Evolutionary conservation across 2,329 filamentous ascomycete species (phyloP), one percentile per base, ranked within the genome.

Genomic region (Trichocomaceae sp.): DNA sequence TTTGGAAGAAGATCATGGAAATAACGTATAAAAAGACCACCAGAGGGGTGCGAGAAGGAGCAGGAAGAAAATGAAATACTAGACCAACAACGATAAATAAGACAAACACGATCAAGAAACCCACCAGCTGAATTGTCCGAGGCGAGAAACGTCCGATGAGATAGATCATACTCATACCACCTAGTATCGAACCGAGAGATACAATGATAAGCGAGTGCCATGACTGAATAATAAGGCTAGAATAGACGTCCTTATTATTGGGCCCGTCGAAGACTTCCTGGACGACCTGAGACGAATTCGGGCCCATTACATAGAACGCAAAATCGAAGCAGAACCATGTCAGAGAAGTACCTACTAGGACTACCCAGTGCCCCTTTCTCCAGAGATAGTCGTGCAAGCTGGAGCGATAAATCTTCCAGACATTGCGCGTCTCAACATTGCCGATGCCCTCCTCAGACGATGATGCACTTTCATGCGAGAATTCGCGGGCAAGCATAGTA

Each of bases 1-100:
- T 59, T 35, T 62, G 56, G 55, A 66, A 57, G 55, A 69, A 58
- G 26, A 66, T 60, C 37, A 64, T 63, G 41, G 65, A 69, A 7
- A 70, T 62, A 46, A 56, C 49, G n/a, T 56, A 56, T 6, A 56
- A 23, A 19, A 56, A 56, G 8, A 56, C 54, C 10, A 52, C 49
- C 13, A 56, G 54, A 20, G 54, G 48, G 22, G 49, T 51, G 2
- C 46, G 47, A 37, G 47, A 42, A 31, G 59, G 58, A 3, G 59
- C 60, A 33, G 59, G 59, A 52, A 66, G 66, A 15, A 66, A 61
- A 15, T 57, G 60, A 42, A 65, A 47, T 1, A 47, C 47, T 5
- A 57, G 9, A 45, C 50, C 55, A 29, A 57, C 42, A 12, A 50
- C 47, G 20, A 53, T 49, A 39, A 57, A 57, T 5, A 57, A 39